Conservation (phyloP, 495 filamentous ascomycete species). For the Zalerion maritima region DNA sequence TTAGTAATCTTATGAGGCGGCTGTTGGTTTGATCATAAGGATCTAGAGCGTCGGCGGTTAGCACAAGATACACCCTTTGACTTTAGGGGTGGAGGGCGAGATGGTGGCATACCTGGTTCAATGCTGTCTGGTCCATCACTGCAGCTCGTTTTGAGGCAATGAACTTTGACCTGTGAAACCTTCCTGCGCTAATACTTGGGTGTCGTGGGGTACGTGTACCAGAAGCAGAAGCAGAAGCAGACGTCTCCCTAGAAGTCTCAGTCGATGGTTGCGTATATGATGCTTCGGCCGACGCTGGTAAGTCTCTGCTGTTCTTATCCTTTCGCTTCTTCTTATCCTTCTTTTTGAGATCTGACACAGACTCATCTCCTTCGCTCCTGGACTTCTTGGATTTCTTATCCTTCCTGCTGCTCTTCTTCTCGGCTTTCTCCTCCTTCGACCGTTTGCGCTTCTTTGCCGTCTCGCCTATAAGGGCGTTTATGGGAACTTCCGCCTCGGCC, state of each 20-base stretch:
- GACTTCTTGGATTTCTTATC: slow-evolving; percentile 10
- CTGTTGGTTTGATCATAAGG: slow-evolving; percentile 58
- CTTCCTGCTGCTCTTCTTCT: slow-evolving; percentile 9
- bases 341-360: slow-evolving; percentile 18
- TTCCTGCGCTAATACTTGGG: slow-evolving; percentile 13
- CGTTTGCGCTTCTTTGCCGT: slow-evolving; percentile 11
- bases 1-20: no score
- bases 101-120: slow-evolving; percentile 52
- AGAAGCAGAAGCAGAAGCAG: slow-evolving; percentile 10
- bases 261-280: slow-evolving; percentile 8
- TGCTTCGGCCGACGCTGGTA: slow-evolving; percentile 9
- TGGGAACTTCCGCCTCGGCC: slow-evolving; percentile 2
- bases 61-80: slow-evolving; percentile 8
- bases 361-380: slow-evolving; percentile 20
- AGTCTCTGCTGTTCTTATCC: slow-evolving; percentile 1
- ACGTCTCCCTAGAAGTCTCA: slow-evolving; percentile 11
- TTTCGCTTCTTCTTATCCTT: slow-evolving; percentile 17
- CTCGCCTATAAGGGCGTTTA: slow-evolving; percentile 3
- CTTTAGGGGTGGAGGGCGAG: neutral
- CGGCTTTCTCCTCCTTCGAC: slow-evolving; percentile 13
- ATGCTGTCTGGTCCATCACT: slow-evolving; percentile 50
- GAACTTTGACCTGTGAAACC: slow-evolving; percentile 47
- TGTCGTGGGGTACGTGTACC: slow-evolving; percentile 11
- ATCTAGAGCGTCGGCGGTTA: slow-evolving; percentile 45
- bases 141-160: slow-evolving; percentile 70